phyloP scores from a whole-genome alignment of 768 basidiomycete genomes.

The Mycena epipterygia region DNA sequence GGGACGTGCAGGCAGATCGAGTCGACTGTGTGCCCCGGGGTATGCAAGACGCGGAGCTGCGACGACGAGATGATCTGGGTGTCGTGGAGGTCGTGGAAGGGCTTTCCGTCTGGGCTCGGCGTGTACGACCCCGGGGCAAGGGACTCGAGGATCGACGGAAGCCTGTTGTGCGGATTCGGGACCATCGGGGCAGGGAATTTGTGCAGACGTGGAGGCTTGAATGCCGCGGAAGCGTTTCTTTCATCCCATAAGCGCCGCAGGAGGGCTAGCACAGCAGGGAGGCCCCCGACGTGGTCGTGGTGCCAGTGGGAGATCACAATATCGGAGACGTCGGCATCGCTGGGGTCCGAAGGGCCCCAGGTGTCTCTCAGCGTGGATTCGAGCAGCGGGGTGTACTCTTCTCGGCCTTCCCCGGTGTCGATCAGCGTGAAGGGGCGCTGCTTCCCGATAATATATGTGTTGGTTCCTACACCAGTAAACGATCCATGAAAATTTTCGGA shows the following conservation, averaged over 20 bases:
- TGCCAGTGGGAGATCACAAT: conserved; percentile 96
- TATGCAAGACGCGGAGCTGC: conserved; percentile 77
- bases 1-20: conserved; percentile 82
- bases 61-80: conserved; percentile 63
- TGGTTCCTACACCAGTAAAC: no score
- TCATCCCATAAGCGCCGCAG: conserved; percentile 74
- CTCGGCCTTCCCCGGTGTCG: conserved; percentile 85
- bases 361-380: conserved; percentile 66
- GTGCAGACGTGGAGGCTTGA: conserved; percentile 79
- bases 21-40: conserved; percentile 93
- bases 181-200: conserved; percentile 66
- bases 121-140: conserved; percentile 62
- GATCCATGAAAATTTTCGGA: no score
- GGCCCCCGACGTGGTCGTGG: conserved; percentile 85
- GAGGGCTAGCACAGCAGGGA: conserved; percentile 77
- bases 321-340: conserved; percentile 79
- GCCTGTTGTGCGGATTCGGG: conserved; percentile 43
- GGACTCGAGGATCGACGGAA: conserved; percentile 56
- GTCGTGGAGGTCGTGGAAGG: conserved; percentile 73
- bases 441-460: conserved; percentile 87
- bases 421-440: conserved; percentile 82
- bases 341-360: conserved; percentile 45
- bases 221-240: conserved; percentile 60
- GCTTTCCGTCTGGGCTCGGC: conserved; percentile 54
- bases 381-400: conserved; percentile 77